phyloP scores from a whole-genome alignment of 805 yeast genomes.

The Danielia reshetovae region DNA sequence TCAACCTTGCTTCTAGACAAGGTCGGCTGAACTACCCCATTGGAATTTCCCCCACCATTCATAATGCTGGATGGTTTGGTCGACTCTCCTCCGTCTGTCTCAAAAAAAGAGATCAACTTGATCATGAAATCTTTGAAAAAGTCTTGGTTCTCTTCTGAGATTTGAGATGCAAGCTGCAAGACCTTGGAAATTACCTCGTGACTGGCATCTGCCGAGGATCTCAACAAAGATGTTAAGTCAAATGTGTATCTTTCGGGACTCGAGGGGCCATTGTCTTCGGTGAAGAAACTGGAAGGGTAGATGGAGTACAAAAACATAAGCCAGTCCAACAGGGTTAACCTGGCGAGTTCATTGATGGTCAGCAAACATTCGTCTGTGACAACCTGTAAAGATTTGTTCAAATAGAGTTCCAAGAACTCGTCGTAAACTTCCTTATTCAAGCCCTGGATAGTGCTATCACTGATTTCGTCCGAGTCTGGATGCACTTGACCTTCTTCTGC shows the following conservation, averaged over 20 bases:
- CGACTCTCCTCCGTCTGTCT: slow-evolving; percentile 45
- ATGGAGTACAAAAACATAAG: slow-evolving; percentile 72
- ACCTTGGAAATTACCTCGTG: slow-evolving; percentile 76
- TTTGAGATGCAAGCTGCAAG: slow-evolving; percentile 65
- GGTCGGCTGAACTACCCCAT: slow-evolving; percentile 26
- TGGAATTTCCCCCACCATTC: not conserved
- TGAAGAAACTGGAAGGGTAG: slow-evolving; percentile 37
- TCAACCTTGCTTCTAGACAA: slow-evolving; percentile 61
- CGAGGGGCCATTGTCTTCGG: slow-evolving; percentile 25
- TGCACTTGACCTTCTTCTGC: slow-evolving; percentile 3
- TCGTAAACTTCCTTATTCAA: slow-evolving; percentile 36
- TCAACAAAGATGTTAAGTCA: slow-evolving; percentile 72
- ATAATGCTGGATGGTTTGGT: slow-evolving; percentile 2
- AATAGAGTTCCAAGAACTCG: slow-evolving; percentile 38
- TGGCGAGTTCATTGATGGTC: slow-evolving; percentile 62
- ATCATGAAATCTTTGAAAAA: slow-evolving; percentile 74
- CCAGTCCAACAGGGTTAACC: slow-evolving; percentile 89
- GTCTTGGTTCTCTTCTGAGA: slow-evolving; percentile 70
- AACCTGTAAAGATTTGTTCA: slow-evolving; percentile 57
- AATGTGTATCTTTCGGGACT: slow-evolving; percentile 10
- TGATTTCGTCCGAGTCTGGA: slow-evolving; percentile 32
- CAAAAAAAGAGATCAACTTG: slow-evolving; percentile 65
- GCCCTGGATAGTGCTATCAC: slow-evolving; percentile 51
- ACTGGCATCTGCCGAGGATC: slow-evolving; percentile 64
- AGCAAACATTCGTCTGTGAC: slow-evolving; percentile 57